A percentile compares a stretch with the other conserved stretches of the same genome.
Conservation (phyloP, 441 rosid species). For the Corymbia calophylla region DNA sequence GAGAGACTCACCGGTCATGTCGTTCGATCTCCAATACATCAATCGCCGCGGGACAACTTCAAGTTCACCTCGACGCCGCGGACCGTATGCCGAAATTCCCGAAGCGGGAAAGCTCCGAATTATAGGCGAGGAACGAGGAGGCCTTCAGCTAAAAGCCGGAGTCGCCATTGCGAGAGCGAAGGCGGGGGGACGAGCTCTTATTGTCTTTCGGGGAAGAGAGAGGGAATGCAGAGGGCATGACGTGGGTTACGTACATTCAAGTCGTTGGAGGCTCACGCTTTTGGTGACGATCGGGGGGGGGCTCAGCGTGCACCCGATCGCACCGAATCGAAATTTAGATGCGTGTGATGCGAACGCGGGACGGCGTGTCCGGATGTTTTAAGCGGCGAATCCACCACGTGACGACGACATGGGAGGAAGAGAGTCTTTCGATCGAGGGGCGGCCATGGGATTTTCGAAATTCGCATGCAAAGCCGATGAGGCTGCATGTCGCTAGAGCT, state of each 20-base stretch:
- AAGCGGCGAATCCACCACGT: neutral
- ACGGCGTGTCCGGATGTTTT: neutral
- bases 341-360: neutral
- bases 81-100: neutral
- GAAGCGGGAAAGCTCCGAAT: neutral
- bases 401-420: neutral
- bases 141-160: neutral
- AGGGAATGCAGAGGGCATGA: neutral
- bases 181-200: neutral
- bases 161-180: neutral
- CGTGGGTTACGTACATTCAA: neutral
- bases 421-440: no score
- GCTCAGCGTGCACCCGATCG: neutral
- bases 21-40: neutral
- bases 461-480: neutral
- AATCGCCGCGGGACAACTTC: neutral
- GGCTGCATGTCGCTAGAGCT: neutral
- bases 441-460: neutral
- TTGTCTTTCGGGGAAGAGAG: neutral
- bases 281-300: neutral
- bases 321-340: neutral
- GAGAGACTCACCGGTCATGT: neutral
- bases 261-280: neutral
- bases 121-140: neutral
- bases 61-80: neutral